A percentile compares a stretch with the other conserved stretches of the same genome.
These are phyloP conservation scores for Sistotremastrum niveocremeum DNA, from an alignment of 768 basidiomycete species.

Conservation along the genomic window DNA sequence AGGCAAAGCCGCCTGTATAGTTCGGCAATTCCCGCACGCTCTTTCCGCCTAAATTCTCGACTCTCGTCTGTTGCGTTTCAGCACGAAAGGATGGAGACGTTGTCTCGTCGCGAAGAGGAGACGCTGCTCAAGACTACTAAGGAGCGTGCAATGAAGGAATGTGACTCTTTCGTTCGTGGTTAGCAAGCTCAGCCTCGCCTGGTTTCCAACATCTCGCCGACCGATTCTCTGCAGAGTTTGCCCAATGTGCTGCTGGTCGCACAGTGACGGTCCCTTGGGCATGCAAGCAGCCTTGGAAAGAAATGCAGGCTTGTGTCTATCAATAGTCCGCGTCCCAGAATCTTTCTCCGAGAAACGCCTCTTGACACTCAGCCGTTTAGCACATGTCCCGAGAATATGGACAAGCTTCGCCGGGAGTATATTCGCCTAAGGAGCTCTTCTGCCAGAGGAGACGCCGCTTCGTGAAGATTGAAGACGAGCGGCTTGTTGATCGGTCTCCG, in stretches of 20 bases:
- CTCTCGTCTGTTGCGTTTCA: slow-evolving; percentile 3
- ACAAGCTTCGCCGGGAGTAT: slow-evolving; percentile 8
- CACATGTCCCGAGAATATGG: slow-evolving; percentile 8
- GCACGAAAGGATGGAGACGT: slow-evolving; percentile 48
- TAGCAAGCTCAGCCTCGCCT: slow-evolving; percentile 2
- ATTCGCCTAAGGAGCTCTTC: not conserved
- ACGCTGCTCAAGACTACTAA: slow-evolving; percentile 73
- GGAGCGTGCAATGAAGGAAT: slow-evolving; percentile 63
- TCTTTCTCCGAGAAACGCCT: not conserved
- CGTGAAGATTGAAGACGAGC: too few relatives aligned
- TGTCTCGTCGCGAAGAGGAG: slow-evolving; percentile 82
- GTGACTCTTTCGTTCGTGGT: slow-evolving; percentile 68
- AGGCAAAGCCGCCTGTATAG: not conserved
- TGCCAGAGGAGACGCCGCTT: too few relatives aligned
- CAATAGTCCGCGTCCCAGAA: slow-evolving; percentile 44
- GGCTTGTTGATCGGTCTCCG: too few relatives aligned
- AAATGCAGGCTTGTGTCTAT: slow-evolving; percentile 66
- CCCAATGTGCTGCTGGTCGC: slow-evolving; percentile 69
- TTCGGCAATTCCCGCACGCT: not conserved
- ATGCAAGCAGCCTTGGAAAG: slow-evolving; percentile 54
- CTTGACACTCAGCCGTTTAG: not conserved
- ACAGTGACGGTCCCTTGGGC: slow-evolving; percentile 80
- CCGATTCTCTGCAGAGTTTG: slow-evolving; percentile 46
- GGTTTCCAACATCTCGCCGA: not conserved
- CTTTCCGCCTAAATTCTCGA: not conserved